Evolutionary conservation across 2,329 filamentous ascomycete species (phyloP), one percentile per base, ranked within the genome.

Genomic region (Amphichorda felina): DNA sequence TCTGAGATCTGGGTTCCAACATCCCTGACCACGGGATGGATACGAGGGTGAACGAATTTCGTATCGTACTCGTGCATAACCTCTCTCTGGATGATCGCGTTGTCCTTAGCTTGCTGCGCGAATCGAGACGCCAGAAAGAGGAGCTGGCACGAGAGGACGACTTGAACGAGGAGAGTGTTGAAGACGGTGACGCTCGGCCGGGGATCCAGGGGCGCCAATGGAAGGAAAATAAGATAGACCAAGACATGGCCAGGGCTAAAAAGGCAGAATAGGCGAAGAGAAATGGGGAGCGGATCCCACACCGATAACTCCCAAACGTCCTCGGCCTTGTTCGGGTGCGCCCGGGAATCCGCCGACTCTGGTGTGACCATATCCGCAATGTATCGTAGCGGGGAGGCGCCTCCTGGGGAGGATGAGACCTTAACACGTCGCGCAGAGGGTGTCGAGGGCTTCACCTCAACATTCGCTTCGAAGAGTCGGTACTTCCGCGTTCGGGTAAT

Each of bases 291-390:
- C 24, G 93, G 91, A 53, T 96, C 88, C 91, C 91, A 98, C 6
- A 96, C 71, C 2, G 81, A 74, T 34, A 98, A 61, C 57, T 98
- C 88, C 91, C 91, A 98, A 8, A 98, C 91, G 56, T 98, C 88
- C 9, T 80, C 73, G 18, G 73, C 72, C 38, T 79, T 75, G 51
- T 91, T 81, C 0, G 89, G 85, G 57, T 95, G 83, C 19, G 86
- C 82, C 51, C 87, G 76, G 18, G 83, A 79, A 44, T 88, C 77
- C n/a, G 87, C 84, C 16, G 75, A 79, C 25, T 79, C 75, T 18
- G 72, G 62, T 2, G 75, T 68, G 24, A 94, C 60, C 30, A 84
- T 64, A 42, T 71, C 75, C 19, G 78, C 72, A 26, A 96, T 57
- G 38, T 85, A 79, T 36, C 79, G 75, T 27, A 96, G 53, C 1